These are phyloP conservation scores for Phytophthora citricola DNA, from an alignment of 352 stramenopile species.

Conservation along the genomic window DNA sequence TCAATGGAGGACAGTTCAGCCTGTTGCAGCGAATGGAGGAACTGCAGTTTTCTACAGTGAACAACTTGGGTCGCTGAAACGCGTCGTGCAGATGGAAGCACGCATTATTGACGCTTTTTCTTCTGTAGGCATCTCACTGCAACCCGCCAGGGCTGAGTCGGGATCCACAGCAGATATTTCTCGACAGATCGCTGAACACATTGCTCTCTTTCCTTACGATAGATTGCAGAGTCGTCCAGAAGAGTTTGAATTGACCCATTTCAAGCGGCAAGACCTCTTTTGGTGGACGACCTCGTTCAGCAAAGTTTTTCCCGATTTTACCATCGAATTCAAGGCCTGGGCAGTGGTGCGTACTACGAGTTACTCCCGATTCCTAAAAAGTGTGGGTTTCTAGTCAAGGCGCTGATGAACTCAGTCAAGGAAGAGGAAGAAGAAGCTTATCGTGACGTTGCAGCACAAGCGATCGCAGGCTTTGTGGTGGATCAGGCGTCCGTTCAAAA, in stretches of 20 bases:
- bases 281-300: constrained; percentile 76
- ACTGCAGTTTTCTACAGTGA: constrained; percentile 55
- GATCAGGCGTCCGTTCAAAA: constrained; percentile 55
- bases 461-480: constrained; percentile 67
- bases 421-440: constrained; percentile 57
- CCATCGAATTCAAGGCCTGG: constrained; percentile 67
- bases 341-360: constrained; percentile 62
- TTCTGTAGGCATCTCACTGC: constrained; percentile 38
- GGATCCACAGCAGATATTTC: constrained; percentile 53
- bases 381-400: constrained; percentile 80
- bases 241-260: constrained; percentile 75
- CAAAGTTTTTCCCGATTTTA: constrained; percentile 57
- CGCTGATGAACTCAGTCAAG: constrained; percentile 85
- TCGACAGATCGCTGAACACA: constrained; percentile 67
- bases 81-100: constrained; percentile 61
- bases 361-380: constrained; percentile 66
- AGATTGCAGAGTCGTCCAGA: constrained; percentile 35
- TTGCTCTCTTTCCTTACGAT: constrained; percentile 61
- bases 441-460: constrained; percentile 49
- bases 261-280: constrained; percentile 84
- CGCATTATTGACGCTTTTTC: constrained; percentile 60
- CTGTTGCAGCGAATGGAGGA: constrained; percentile 7
- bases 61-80: constrained; percentile 53
- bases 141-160: constrained; percentile 14
- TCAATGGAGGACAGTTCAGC: constrained; percentile 46